A percentile compares a stretch with the other conserved stretches of the same genome.
Evolutionary conservation across 176 grass and related monocot genomes (phyloP).

Genomic region (Rhipidocladum racemiflorum): DNA sequence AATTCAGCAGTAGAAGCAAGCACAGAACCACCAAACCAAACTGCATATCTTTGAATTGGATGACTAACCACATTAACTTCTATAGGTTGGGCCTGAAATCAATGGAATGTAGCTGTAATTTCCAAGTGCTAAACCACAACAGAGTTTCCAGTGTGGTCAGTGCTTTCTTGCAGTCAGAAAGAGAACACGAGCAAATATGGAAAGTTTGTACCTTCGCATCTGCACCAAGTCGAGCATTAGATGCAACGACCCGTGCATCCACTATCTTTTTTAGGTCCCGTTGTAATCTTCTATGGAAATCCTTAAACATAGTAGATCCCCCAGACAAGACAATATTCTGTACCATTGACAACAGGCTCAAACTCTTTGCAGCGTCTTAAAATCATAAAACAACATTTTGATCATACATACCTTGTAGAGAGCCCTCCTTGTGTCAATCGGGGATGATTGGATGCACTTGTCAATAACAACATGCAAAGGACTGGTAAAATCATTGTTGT

Average conservation of each 20-base stretch:
- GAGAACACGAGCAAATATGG: constrained; percentile 20
- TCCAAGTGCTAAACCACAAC: not conserved
- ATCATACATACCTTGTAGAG: constrained; percentile 76
- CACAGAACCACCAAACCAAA: constrained; percentile 98
- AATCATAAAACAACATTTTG: constrained; percentile 8
- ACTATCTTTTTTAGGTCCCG: constrained; percentile 98
- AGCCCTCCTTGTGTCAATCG: constrained; percentile 93
- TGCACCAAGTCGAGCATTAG: constrained; percentile 52
- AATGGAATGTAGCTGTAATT: constrained; percentile 17
- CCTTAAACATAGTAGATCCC: constrained; percentile 98
- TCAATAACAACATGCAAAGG: constrained; percentile 84
- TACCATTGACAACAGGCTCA: constrained; percentile 23
- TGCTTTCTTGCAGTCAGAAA: not conserved
- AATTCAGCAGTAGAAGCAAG: constrained; percentile 97
- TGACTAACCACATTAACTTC: constrained; percentile 95
- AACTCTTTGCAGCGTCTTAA: not conserved
- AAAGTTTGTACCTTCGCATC: constrained; percentile 62
- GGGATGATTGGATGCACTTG: constrained; percentile 95
- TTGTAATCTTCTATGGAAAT: constrained; percentile 97
- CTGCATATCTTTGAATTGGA: constrained; percentile 94
- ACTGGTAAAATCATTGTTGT: constrained; percentile 66
- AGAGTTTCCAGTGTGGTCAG: not conserved
- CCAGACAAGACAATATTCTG: constrained; percentile 99
- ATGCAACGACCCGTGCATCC: constrained; percentile 61
- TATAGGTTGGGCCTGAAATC: constrained; percentile 73